phyloP scores from a whole-genome alignment of 2,329 filamentous ascomycete species.

The Trichophyton equinum region DNA sequence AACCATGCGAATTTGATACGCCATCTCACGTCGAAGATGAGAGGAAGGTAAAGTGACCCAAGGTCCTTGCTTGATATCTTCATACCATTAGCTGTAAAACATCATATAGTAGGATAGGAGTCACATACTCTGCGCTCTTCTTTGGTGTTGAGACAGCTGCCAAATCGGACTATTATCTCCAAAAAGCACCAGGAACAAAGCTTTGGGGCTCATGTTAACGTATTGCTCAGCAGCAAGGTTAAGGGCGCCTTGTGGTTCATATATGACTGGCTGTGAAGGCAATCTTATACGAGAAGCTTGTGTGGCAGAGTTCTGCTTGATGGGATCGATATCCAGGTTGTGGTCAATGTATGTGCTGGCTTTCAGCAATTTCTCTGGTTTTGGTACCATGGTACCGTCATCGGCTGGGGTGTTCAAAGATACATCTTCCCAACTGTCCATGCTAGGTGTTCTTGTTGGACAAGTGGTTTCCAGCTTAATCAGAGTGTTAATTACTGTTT shows the following conservation, averaged over 20 bases:
- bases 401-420: conserved; percentile 49
- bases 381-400: conserved; percentile 27
- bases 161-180: conserved; percentile 94
- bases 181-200: conserved; percentile 89
- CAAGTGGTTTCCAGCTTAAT: conserved; percentile 58
- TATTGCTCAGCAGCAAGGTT: conserved; percentile 62
- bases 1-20: conserved; percentile 59
- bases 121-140: conserved; percentile 49
- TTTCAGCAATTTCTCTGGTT: conserved; percentile 40
- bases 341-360: conserved; percentile 51
- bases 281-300: conserved; percentile 63
- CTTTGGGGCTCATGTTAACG: conserved; percentile 86
- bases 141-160: conserved; percentile 76
- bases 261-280: conserved; percentile 66
- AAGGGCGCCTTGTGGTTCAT: conserved; percentile 71
- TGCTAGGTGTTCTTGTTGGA: conserved; percentile 53
- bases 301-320: conserved; percentile 25
- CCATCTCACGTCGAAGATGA: conserved; percentile 63
- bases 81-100: conserved; percentile 12
- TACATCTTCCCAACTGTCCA: conserved; percentile 86
- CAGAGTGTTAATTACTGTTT: conserved; percentile 58
- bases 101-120: not conserved
- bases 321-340: conserved; percentile 40
- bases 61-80: conserved; percentile 68
- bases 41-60: conserved; percentile 63